Evolutionary conservation across 2,329 filamentous ascomycete genomes (phyloP), one percentile per base, ranked within the genome.

Genomic region (Pseudogymnoascus sp.): DNA sequence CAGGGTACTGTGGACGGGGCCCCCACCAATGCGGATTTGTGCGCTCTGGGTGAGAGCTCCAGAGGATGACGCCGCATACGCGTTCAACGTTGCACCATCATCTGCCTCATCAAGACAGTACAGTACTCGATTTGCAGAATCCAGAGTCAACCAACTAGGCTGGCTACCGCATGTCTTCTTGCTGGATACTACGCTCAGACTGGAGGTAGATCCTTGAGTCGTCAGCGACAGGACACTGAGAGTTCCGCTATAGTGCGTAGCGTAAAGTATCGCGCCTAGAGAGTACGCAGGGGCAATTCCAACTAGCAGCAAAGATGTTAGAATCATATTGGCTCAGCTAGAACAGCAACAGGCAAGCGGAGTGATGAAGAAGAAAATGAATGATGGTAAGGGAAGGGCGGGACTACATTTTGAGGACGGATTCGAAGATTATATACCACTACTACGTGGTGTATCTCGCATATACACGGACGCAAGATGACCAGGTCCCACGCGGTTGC

Each of bases 61-160:
- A 16, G 37, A 38, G 5, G 37, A 7, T 38, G 37, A 38, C 5
- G 37, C 37, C 37, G 37, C 37, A 38, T 38, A 38, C 3, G 14
- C 37, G 14, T n/a, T 38, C 14, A 38, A 38, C 3, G 12, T 38
- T 38, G 37, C 37, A 2, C 37, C 37, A 38, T 38, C 37, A n/a
- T 38, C 37, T 16, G 37, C 65, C 44, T 73, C 72, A 56, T 73
- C 70, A 1, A 68, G 62, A 42, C 66, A 66, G 62, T 72, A 74
- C 1, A 74, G 28, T 7, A 72, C 56, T 2, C 64, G 65, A 37
- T 67, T 71, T 28, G 63, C 46, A 2, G 64, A 34, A 46, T 72
- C 68, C 40, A 67, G 69, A 3, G 68, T 67, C 23, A 73, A 59
- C 68, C 67, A 73, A 38, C 37, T 38, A 38, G 37, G 37, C 14